phyloP scores from a whole-genome alignment of 2,329 filamentous ascomycete genomes.

The Dactylellina cionopaga region DNA sequence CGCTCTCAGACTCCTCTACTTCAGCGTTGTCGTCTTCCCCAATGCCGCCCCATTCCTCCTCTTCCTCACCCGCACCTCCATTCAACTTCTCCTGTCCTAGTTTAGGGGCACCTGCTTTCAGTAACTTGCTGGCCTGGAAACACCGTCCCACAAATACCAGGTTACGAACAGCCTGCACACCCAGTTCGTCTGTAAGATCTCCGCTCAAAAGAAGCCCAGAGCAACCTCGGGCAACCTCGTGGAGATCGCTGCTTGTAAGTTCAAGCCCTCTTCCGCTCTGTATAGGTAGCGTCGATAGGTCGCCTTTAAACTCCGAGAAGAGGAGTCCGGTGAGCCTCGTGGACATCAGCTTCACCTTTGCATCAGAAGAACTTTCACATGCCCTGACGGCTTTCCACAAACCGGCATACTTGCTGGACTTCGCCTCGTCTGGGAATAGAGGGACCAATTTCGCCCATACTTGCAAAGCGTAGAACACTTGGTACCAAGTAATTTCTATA shows the following conservation, averaged over 20 bases:
- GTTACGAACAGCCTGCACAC: conserved; percentile 80
- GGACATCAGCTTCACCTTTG: conserved; percentile 79
- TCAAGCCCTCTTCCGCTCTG: conserved; percentile 76
- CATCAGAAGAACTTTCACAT: conserved; percentile 76
- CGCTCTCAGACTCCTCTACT: conserved; percentile 64
- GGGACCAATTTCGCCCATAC: conserved; percentile 75
- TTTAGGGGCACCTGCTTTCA: conserved; percentile 58
- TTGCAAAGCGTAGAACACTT: conserved; percentile 77
- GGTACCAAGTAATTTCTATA: conserved; percentile 72
- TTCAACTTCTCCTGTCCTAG: conserved; percentile 54
- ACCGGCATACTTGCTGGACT: conserved; percentile 69
- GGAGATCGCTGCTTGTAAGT: conserved; percentile 73
- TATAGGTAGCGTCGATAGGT: conserved; percentile 70
- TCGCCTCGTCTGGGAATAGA: conserved; percentile 71
- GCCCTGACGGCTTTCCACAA: conserved; percentile 77
- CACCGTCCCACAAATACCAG: conserved; percentile 80
- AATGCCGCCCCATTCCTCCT: conserved; percentile 61
- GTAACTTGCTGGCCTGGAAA: conserved; percentile 69
- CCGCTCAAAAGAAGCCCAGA: conserved; percentile 70
- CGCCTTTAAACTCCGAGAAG: conserved; percentile 79
- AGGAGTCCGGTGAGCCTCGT: conserved; percentile 79
- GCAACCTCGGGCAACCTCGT: conserved; percentile 68
- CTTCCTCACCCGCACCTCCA: conserved; percentile 63
- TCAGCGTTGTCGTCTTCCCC: conserved; percentile 60
- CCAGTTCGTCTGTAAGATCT: conserved; percentile 77